Percentiles rank a stretch among this genome's conserved stretches.
These are phyloP conservation scores for Talaromyces amestolkiae DNA, from an alignment of 2,329 filamentous ascomycete genomes.

Conservation along the genomic window DNA sequence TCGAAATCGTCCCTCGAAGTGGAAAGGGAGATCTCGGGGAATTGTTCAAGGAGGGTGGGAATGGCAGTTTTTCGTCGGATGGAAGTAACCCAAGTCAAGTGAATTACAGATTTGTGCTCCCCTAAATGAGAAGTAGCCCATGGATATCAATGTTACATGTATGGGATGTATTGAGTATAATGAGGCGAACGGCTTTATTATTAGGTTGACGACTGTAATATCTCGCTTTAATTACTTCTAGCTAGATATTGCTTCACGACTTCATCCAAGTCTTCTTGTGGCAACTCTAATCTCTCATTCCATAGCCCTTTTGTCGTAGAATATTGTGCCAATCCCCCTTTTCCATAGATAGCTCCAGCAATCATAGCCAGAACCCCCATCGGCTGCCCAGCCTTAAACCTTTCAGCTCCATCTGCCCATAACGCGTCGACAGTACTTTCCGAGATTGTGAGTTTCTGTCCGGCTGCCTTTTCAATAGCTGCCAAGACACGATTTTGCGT, in stretches of 20 bases:
- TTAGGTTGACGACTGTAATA: too few species aligned
- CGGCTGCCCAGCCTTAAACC: neutral
- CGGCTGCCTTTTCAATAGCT: constrained; percentile 16
- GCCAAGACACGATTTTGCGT: constrained; percentile 13
- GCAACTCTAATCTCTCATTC: constrained; percentile 6
- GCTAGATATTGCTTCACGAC: neutral
- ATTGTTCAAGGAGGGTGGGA: neutral
- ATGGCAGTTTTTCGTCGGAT: neutral
- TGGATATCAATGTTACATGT: neutral
- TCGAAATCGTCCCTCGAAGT: neutral
- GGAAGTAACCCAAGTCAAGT: neutral
- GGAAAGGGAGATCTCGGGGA: neutral
- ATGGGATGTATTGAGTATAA: neutral
- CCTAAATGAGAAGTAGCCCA: neutral
- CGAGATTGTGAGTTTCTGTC: constrained; percentile 10
- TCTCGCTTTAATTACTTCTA: neutral
- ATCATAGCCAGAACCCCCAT: constrained; percentile 10
- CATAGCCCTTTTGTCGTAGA: constrained; percentile 3
- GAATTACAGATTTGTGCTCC: neutral
- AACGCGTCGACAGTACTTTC: neutral
- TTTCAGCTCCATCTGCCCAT: neutral
- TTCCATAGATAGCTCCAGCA: constrained; percentile 4
- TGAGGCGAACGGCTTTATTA: too few species aligned
- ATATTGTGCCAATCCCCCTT: neutral
- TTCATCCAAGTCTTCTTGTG: constrained; percentile 8